Evolutionary conservation across 2,329 filamentous ascomycete genomes (phyloP), one percentile per base, ranked within the genome.

Genomic region (Clonostachys rhizophaga): DNA sequence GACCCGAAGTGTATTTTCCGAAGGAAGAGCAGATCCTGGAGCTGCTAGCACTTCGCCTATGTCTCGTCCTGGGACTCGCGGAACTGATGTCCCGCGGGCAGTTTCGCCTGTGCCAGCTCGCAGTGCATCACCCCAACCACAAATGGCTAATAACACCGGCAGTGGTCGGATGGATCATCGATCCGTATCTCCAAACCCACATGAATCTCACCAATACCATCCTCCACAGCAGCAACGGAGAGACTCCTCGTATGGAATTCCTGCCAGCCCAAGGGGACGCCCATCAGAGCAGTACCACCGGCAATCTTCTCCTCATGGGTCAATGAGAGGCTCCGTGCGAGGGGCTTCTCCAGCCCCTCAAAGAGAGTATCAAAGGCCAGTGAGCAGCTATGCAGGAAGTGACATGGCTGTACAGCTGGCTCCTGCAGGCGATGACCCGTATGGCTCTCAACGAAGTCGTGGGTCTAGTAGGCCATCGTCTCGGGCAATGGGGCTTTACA

Each of bases 1-100:
- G 65, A 89, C 89, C 4, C 81, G 89, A 40, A 90, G 79, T 58
- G 85, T 96, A 72, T 94, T 95, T 64, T 75, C 60, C 34, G 65
- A 68, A 2, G 70, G 67, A 2, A 59, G 69, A 34, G 53, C 59
- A 44, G 63, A 64, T 44, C 39, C 51, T 24, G 53, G 52, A 13
- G 49, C 55, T 44, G 59, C 57, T 42, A 64, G 63, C 39, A 54
- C 60, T 14, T 64, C 70, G 6, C 59, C 67, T 4, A 50, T 48
- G 37, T 76, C 84, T 20, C 76, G 83, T 12, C 76, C 83, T 4
- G 69, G 72, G 12, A 84, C 81, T 6, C 72, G 85, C 48, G 78
- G 76, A 16, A 78, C 70, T 51, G 79, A 83, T 43, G 70, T 81
- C 50, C 78, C 80, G 17, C 69, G 81, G 24, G 76, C 81, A 2